Conservation (phyloP, 108 stramenopile genomes). For the Cyclotella choctawhatcheeana region DNA sequence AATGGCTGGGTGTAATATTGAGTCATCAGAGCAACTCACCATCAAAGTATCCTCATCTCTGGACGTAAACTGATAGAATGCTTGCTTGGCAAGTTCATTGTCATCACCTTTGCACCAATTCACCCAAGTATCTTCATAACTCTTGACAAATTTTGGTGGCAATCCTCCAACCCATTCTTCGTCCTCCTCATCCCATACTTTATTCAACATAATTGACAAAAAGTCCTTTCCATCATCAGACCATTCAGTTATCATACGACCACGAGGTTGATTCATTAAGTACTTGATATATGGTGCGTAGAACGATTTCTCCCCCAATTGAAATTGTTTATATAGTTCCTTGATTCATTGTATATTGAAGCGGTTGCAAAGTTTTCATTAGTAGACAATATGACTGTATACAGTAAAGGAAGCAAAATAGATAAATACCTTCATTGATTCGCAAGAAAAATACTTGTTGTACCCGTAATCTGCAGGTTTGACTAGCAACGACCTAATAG, state of each 20-base stretch:
- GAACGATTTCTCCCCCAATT: conserved; percentile 55
- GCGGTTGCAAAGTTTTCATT: not conserved
- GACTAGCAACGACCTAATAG: conserved; percentile 32
- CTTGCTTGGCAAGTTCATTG: conserved; percentile 40
- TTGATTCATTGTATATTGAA: not conserved
- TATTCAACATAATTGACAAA: conserved; percentile 36
- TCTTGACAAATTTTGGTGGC: conserved; percentile 26
- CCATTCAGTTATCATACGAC: conserved; percentile 58
- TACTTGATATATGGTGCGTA: conserved; percentile 78
- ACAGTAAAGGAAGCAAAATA: not conserved
- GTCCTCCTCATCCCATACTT: conserved; percentile 7
- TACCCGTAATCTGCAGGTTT: conserved; percentile 38
- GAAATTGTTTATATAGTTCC: conserved; percentile 41
- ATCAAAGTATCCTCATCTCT: conserved; percentile 50
- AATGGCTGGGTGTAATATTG: not conserved
- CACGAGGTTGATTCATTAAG: conserved; percentile 53
- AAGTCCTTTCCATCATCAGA: conserved; percentile 49
- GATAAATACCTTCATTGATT: conserved; percentile 16
- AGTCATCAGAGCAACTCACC: conserved; percentile 6
- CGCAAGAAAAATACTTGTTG: conserved; percentile 23
- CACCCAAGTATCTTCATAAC: conserved; percentile 40
- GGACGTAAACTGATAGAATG: conserved; percentile 50
- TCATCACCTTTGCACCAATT: conserved; percentile 43
- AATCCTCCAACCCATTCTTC: conserved; percentile 13
- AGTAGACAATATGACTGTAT: too few species aligned